phyloP scores from a whole-genome alignment of 1,139 yeast genomes.

The Hansenula lynferdii region DNA sequence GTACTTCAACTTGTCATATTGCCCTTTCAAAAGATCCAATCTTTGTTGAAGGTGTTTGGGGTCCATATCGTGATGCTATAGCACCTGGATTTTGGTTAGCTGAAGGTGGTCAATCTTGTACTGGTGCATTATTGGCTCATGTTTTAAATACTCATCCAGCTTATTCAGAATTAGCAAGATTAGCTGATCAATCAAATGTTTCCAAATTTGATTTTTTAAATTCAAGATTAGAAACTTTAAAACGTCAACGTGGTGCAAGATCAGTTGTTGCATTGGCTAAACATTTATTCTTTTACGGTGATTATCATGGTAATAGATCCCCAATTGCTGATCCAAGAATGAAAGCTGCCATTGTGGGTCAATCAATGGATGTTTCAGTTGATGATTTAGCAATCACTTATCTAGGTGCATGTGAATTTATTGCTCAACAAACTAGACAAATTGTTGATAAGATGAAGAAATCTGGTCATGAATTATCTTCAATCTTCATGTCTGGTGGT shows the following conservation, averaged over 20 bases:
- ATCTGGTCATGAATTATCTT: conserved; percentile 70
- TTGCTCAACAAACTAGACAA: conserved; percentile 96
- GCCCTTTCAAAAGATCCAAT: conserved; percentile 81
- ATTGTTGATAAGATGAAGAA: conserved; percentile 80
- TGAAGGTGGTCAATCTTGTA: conserved; percentile 98
- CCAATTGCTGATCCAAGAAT: conserved; percentile 93
- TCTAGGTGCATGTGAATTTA: conserved; percentile 93
- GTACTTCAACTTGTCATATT: conserved; percentile 95
- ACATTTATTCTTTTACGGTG: conserved; percentile 90
- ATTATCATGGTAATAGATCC: conserved; percentile 92
- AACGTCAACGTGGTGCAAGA: conserved; percentile 49
- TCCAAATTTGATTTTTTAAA: conserved; percentile 84
- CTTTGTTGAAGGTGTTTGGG: conserved; percentile 98
- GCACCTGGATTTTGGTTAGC: conserved; percentile 91
- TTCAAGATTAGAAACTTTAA: conserved; percentile 63
- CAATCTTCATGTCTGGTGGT: conserved; percentile 92
- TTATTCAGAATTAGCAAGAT: conserved; percentile 57
- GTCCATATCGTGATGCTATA: conserved; percentile 91
- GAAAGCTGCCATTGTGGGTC: conserved; percentile 93
- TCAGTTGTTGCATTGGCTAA: conserved; percentile 79
- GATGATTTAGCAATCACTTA: conserved; percentile 83
- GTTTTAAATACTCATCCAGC: conserved; percentile 93
- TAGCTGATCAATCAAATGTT: conserved; percentile 59
- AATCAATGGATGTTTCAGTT: conserved; percentile 82
- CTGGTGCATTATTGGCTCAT: conserved; percentile 91